Percentiles rank a stretch among this genome's conserved stretches.
Evolutionary conservation across 208 protist genomes (phyloP).

Genomic region (Leishmania mexicana): DNA sequence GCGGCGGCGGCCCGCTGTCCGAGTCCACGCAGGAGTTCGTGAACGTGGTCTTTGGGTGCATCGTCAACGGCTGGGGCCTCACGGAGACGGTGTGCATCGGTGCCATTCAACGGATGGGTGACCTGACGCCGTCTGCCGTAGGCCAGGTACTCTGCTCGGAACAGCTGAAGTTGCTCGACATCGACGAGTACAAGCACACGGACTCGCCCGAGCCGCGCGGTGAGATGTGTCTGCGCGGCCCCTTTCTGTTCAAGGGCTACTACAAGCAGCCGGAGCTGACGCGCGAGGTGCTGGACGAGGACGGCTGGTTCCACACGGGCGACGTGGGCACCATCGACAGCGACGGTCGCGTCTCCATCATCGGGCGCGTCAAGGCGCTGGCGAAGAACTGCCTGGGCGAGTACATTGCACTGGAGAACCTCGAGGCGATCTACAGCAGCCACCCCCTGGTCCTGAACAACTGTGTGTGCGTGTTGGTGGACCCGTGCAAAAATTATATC

Average conservation of each 20-base stretch:
- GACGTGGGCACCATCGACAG: constrained; percentile 69
- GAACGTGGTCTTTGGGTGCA: constrained; percentile 69
- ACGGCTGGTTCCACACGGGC: constrained; percentile 91
- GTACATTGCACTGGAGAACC: constrained; percentile 89
- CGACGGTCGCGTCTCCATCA: constrained; percentile 63
- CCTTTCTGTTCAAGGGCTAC: constrained; percentile 90
- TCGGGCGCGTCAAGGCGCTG: constrained; percentile 93
- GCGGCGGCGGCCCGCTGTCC: constrained; percentile 78
- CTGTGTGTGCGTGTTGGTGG: constrained; percentile 75
- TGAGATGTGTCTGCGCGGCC: constrained; percentile 85
- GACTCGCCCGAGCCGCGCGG: constrained; percentile 67
- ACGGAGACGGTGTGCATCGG: constrained; percentile 85
- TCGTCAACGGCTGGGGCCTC: constrained; percentile 88
- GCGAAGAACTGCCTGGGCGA: constrained; percentile 93
- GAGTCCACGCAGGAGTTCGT: constrained; percentile 83
- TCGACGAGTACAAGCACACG: constrained; percentile 78
- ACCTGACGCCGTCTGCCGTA: constrained; percentile 47
- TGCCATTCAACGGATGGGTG: constrained; percentile 52
- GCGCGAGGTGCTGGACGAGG: constrained; percentile 70
- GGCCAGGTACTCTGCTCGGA: constrained; percentile 61
- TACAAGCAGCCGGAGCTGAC: constrained; percentile 90
- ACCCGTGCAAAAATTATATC: constrained; percentile 67
- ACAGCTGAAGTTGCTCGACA: constrained; percentile 92
- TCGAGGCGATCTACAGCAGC: constrained; percentile 75
- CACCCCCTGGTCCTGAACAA: constrained; percentile 65